Evolutionary conservation across 1,139 yeast genomes (phyloP), one percentile per base, ranked within the genome.

Genomic region (Suhomyces maxii): DNA sequence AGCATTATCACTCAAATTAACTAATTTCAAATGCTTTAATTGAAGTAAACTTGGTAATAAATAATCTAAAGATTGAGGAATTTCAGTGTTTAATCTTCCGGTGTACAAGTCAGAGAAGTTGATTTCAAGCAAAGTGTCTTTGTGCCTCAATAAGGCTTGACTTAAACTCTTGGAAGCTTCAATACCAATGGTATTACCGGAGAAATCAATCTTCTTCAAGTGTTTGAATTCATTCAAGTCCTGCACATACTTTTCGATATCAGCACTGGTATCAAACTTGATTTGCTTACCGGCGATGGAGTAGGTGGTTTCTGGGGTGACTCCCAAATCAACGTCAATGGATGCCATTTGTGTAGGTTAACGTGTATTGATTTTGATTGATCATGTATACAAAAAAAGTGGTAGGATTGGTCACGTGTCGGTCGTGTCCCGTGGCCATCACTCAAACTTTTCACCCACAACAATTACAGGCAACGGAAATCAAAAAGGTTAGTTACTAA

Each of bases 171-270:
- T 76, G 34, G 96, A 87, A 7, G 97, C 96, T 41, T 84, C 96
- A 48, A 90, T 84, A 47, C 99, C 97, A 53, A 90, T 83, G 37
- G 99, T 91, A 72, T 93, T 93, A 55, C 99, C 99, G 14, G 91
- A 85, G 46, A 93, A 76, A 64, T 89, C 95, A 49, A 91, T 73
- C 58, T 81, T 83, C 43, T 76, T 77, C 50, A 89, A 59, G 32
- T 56, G 48, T 18, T 57, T 37, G 58, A 60, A 49, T 60, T 61
- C 54, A 64, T 65, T 60, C 49, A 89, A 69, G 53, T 83, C 84
- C 12, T 76, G 76, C 39, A 86, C 63, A 58, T 80, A 78, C 11
- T 87, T 83, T 56, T 80, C 76, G 53, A 90, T 86, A 59, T 90
- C 97, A n/a, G 73, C 82, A 28, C 73, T 79, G 3, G 85, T 58